Base-by-base conservation (phyloP, 768 basidiomycete species). In the Sporobolomyces pararoseus region DNA sequence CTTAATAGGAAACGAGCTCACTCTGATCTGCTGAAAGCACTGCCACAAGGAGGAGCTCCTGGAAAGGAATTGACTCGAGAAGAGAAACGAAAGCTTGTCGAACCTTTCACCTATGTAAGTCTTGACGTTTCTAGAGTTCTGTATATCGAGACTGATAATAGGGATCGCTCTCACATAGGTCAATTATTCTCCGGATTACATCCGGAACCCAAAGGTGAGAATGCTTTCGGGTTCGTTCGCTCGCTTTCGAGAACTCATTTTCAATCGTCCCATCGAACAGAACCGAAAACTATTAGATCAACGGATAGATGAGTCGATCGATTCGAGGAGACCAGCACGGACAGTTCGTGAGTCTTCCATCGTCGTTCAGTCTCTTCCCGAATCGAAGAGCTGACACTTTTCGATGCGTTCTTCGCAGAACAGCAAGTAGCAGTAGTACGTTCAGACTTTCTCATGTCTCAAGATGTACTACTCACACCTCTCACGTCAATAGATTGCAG, bases 401-500 rank as follows among this genome's bases (percentile, higher is more conserved):
- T n/a, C 17, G 39, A n/a, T 7, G 32, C 31, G 12, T 39, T 44
- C 32, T 7, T 9, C 42, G 25, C 65, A 71, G 70, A 66, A 14
- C 50, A 67, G 17, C 70, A 72, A 27, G 39, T 72, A 12, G 55
- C 44, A 14, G 70, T 72, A 1, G 70, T 67, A 19, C 1, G 70
- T 49, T 16, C 27, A n/a, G n/a, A n/a, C n/a, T n/a, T n/a, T n/a
- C n/a, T n/a, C n/a, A n/a, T n/a, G n/a, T n/a, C n/a, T n/a, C n/a
- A n/a, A n/a, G n/a, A n/a, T n/a, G n/a, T n/a, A n/a, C 27, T 25
- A 10, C 47, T 19, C 39, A 49, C n/a, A n/a, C n/a, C n/a, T n/a
- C n/a, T n/a, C n/a, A n/a, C n/a, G n/a, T n/a, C n/a, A n/a, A n/a
- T 47, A 72, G 70, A 72, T 72, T 42, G 66, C 63, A 0, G 63